Evolutionary conservation across 768 basidiomycete species (phyloP), one percentile per base, ranked within the genome.

Genomic region (Tylopilus sp.): DNA sequence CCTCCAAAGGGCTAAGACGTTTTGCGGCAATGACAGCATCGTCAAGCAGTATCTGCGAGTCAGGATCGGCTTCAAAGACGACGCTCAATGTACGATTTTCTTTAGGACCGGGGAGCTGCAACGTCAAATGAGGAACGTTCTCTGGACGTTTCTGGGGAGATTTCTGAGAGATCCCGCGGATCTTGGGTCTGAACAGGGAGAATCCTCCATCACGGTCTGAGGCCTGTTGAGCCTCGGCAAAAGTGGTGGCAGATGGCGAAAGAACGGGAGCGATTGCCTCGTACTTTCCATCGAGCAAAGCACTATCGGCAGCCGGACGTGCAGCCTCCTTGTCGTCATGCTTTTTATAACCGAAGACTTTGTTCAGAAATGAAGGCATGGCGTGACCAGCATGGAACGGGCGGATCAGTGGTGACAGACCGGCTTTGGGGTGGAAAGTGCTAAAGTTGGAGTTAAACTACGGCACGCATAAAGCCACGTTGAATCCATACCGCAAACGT

Each of bases 261-360:
- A 68, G 45, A 22, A 56, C 51, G 3, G 83, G 80, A 6, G 82
- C 82, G 19, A 89, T 77, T 9, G 82, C 81, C 67, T 89, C 87
- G 62, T 87, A 89, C 66, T 84, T 87, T 52, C 86, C 88, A 50
- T 85, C 87, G 4, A 90, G 76, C 47, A 87, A 71, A 14, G 81
- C 75, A 21, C 69, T 64, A 48, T 75, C 74, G 12, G 75, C 73
- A 28, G 72, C 59, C 22, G 70, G 65, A 24, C 49, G 66, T 16
- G 51, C 19, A 3, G 45, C 10, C 29, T 76, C 73, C 61, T 77
- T 78, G 55, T 79, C 81, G 60, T 84, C 84, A 26, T 76, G 71
- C 71, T 79, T 86, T 73, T 82, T 88, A 71, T 87, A 81, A 72
- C 83, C 83, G 62, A 89, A 85, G 61, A 89, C 84, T 66, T 86